Conservation (phyloP, 345 rosid genomes). For the Viola odorata region DNA sequence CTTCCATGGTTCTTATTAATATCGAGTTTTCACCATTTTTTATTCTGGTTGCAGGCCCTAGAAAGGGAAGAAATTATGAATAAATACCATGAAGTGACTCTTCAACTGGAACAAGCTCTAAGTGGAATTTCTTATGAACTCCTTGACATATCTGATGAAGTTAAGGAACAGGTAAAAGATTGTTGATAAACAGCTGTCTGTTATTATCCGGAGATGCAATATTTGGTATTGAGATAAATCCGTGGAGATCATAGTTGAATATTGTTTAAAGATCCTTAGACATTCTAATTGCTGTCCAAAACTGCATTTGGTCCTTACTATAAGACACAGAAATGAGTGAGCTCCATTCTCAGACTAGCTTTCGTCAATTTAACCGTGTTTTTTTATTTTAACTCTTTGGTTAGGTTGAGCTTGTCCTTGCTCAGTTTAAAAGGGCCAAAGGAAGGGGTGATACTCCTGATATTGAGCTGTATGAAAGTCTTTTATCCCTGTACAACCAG, state of each 20-base stretch:
- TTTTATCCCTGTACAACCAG: constrained; percentile 51
- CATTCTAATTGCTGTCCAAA: not conserved
- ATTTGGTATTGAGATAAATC: constrained; percentile 8
- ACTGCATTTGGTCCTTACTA: not conserved
- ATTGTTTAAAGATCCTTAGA: not conserved
- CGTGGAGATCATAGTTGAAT: not conserved
- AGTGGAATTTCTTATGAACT: constrained; percentile 57
- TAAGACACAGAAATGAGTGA: too few relatives aligned
- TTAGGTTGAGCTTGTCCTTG: constrained; percentile 83
- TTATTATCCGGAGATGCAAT: not conserved
- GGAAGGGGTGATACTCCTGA: constrained; percentile 70
- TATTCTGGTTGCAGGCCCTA: constrained; percentile 50
- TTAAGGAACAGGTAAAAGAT: constrained; percentile 77
- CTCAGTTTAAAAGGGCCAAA: constrained; percentile 84
- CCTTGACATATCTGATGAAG: constrained; percentile 94
- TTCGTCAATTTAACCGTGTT: not conserved
- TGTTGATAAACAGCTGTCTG: not conserved
- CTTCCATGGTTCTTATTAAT: constrained; percentile 1
- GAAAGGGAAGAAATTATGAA: constrained; percentile 74
- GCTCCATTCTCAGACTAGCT: too few relatives aligned
- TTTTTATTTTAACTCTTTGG: constrained; percentile 11
- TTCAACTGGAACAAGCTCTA: constrained; percentile 62
- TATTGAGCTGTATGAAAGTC: constrained; percentile 54
- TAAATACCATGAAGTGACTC: constrained; percentile 61
- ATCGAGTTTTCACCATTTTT: too few relatives aligned